Percentiles rank a stretch among this genome's conserved stretches.
Conservation (phyloP, 2,329 filamentous ascomycete genomes). For the Allantophomopsis cytisporea region DNA sequence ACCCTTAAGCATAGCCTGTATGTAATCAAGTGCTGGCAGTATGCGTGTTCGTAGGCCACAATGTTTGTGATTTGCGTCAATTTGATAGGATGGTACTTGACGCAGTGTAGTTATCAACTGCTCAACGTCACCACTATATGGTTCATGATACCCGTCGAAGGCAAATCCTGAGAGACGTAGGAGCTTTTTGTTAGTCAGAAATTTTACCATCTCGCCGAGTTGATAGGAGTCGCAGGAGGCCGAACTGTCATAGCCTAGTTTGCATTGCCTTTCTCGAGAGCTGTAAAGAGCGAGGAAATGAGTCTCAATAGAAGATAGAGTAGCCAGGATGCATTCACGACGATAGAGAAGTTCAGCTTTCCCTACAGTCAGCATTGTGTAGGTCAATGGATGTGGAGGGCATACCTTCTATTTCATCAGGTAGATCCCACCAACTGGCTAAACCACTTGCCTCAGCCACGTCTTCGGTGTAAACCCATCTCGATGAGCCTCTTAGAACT, state of each 20-base stretch:
- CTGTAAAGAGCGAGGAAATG: conserved; percentile 57
- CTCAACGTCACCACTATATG: conserved; percentile 45
- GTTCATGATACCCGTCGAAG: conserved; percentile 19
- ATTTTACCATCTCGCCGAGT: conserved; percentile 64
- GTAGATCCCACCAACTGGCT: conserved; percentile 61
- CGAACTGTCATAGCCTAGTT: conserved; percentile 61
- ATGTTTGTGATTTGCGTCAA: conserved; percentile 60
- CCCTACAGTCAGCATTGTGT: conserved; percentile 5
- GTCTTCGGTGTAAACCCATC: conserved; percentile 13
- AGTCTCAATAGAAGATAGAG: conserved; percentile 53
- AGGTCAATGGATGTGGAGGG: conserved; percentile 2
- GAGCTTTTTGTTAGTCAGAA: conserved; percentile 48
- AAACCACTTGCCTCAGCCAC: conserved; percentile 20
- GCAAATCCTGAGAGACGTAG: conserved; percentile 45
- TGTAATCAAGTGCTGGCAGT: conserved; percentile 50
- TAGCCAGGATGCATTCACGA: conserved; percentile 52
- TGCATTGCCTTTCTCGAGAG: conserved; percentile 55
- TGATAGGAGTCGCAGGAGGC: conserved; percentile 65
- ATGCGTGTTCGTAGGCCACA: conserved; percentile 56
- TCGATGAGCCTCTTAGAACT: conserved; percentile 48
- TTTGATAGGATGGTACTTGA: conserved; percentile 59
- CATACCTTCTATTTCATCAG: conserved; percentile 50
- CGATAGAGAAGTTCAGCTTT: conserved; percentile 53
- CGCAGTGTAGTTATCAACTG: conserved; percentile 44
- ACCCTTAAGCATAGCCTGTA: conserved; percentile 41